These are phyloP conservation scores for Raffaelea ambrosiae DNA, from an alignment of 2,329 filamentous ascomycete species.

Conservation along the genomic window DNA sequence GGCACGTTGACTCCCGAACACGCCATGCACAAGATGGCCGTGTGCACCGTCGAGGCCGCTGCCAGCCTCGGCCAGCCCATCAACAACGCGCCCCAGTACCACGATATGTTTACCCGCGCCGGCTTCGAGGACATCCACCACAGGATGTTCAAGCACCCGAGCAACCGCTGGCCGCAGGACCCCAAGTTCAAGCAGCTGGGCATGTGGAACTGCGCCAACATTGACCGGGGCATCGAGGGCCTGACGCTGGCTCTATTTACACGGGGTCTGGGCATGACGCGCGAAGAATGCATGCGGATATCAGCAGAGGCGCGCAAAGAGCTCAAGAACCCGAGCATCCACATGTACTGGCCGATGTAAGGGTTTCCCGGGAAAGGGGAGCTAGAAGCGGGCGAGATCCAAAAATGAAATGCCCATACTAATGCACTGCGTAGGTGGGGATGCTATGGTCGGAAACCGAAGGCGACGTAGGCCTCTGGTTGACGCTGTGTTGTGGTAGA, in stretches of 20 bases:
- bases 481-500: too few species aligned
- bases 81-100: background rate
- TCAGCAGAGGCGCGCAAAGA: background rate
- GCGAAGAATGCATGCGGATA: background rate
- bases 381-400: too few species aligned
- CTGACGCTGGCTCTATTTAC: background rate
- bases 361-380: too few species aligned
- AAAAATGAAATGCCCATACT: too few species aligned
- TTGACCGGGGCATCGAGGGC: background rate
- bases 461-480: too few species aligned
- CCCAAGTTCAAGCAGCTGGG: background rate
- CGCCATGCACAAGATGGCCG: background rate
- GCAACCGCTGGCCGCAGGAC: background rate
- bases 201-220: conserved; percentile 1
- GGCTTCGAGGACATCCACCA: background rate
- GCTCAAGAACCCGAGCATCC: background rate
- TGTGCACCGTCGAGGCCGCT: background rate
- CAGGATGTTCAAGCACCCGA: background rate
- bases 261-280: background rate
- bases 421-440: too few species aligned
- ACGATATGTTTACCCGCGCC: background rate
- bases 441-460: too few species aligned
- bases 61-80: background rate
- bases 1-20: background rate
- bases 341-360: background rate